Base-by-base conservation (phyloP, 257 asterid genomes). In the Ballota nigra region DNA sequence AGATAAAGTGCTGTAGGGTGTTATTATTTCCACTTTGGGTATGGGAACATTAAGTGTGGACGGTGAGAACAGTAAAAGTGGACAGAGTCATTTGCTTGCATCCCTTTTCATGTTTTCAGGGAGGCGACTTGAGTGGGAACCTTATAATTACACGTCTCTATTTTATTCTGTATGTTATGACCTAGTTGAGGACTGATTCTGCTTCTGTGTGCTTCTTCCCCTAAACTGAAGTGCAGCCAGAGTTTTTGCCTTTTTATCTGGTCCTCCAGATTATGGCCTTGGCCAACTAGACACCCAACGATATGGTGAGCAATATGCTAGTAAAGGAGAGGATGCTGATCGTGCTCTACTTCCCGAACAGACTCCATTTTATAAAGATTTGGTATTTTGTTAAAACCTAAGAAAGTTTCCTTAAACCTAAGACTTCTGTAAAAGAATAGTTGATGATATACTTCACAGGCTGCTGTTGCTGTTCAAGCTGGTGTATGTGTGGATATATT, bases 291-390 rank as follows among this genome's bases (percentile, higher is more conserved):
- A 95, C 80, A 95, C 99, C 63, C 79, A 88, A 78, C 78, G 99
- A 64, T 95, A 95, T 73, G 99, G 99, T 68, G 99, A 95, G 86
- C 99, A 95, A 68, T 95, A 95, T 77, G 99, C 99, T 75, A 95
- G 99, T 82, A 92, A 86, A 89, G 90, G 98, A 86, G 99, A 91
- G 89, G 99, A 95, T 66, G 99, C 99, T 12, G 99, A 95, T 70
- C 92, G 85, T 70, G 99, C 99, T 81, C 85, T 95, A 81, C 97
- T 95, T 65, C 99, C 99, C 13, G 97, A 95, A 79, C 99, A 95
- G 82, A 92, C 97, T 49, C 92, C 99, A 40, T 95, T 95, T 76
- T 95, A 95, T 77, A 91, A 85, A 83, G 99, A 95, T 82, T 72
- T 95, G 99, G 99, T 95, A 91, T 60, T 69, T 69, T 55, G 55